Conservation (phyloP, 352 stramenopile genomes). For the Blastocystis sp. region DNA sequence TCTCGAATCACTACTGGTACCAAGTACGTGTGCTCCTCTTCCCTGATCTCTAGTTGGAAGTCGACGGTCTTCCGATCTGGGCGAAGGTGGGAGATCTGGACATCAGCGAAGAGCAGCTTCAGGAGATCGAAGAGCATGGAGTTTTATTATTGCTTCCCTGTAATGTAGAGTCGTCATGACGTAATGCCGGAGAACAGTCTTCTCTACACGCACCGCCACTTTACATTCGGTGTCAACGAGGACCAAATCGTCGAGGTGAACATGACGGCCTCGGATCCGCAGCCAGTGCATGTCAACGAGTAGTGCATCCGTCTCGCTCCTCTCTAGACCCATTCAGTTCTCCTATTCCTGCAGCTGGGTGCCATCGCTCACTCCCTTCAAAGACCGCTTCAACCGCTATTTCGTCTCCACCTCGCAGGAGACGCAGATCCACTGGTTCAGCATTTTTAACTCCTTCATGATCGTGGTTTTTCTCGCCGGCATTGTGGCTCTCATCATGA, state of each 20-base stretch:
- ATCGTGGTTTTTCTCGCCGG: slow-evolving; percentile 91
- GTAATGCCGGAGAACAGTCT: slow-evolving; percentile 63
- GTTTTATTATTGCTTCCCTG: background rate
- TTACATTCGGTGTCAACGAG: slow-evolving; percentile 90
- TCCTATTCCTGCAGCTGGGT: slow-evolving; percentile 83
- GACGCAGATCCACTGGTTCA: slow-evolving; percentile 96
- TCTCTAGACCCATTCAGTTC: slow-evolving; percentile 80
- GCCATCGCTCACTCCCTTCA: slow-evolving; percentile 82
- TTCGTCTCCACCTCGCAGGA: slow-evolving; percentile 97
- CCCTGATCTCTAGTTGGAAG: slow-evolving; percentile 44
- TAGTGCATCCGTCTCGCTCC: slow-evolving; percentile 76
- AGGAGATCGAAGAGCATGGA: slow-evolving; percentile 71
- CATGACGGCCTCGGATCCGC: slow-evolving; percentile 81
- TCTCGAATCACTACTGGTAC: slow-evolving; percentile 95
- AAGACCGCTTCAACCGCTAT: slow-evolving; percentile 90
- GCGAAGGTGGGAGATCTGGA: slow-evolving; percentile 93
- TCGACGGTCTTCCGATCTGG: slow-evolving; percentile 95
- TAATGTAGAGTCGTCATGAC: background rate
- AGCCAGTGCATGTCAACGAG: slow-evolving; percentile 68
- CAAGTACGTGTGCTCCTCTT: slow-evolving; percentile 79
- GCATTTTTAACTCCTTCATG: slow-evolving; percentile 93
- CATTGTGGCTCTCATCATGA: slow-evolving; percentile 82
- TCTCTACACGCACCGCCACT: slow-evolving; percentile 91
- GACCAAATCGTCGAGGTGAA: slow-evolving; percentile 94
- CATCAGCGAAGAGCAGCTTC: slow-evolving; percentile 74